Percentiles rank a stretch among this genome's conserved stretches.
phyloP scores from a whole-genome alignment of 352 stramenopile genomes.

The Pythium phragmitis region DNA sequence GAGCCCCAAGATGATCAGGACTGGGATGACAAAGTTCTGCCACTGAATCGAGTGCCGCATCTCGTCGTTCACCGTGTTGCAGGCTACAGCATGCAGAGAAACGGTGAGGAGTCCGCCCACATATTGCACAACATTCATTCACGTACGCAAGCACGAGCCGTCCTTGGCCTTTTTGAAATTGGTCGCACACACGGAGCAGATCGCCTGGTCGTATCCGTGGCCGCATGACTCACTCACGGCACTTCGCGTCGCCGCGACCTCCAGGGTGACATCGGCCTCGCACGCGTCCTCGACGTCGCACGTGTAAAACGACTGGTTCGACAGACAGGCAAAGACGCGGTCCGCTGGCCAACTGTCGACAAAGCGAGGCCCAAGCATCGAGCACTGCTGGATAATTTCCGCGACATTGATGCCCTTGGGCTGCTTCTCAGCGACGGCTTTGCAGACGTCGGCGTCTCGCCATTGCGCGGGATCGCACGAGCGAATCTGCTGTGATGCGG shows the following conservation, averaged over 20 bases:
- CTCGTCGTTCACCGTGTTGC: constrained; percentile 46
- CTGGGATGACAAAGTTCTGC: constrained; percentile 76
- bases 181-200: constrained; percentile 65
- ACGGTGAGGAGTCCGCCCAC: background rate
- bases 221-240: constrained; percentile 39
- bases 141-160: constrained; percentile 61
- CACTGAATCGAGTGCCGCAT: constrained; percentile 51
- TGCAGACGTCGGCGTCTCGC: constrained; percentile 53
- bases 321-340: constrained; percentile 60
- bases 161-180: constrained; percentile 56
- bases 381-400: constrained; percentile 45
- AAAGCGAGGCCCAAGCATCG: constrained; percentile 31
- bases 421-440: constrained; percentile 25
- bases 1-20: constrained; percentile 40
- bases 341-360: constrained; percentile 56
- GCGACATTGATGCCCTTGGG: constrained; percentile 20
- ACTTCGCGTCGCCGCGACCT: constrained; percentile 19
- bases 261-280: constrained; percentile 45
- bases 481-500: constrained; percentile 36
- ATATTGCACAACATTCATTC: no score
- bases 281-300: constrained; percentile 63
- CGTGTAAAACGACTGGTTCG: constrained; percentile 53
- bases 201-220: constrained; percentile 50
- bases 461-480: constrained; percentile 40
- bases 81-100: constrained; percentile 34